These are phyloP conservation scores for Colletotrichum noveboracense DNA, from an alignment of 2,329 filamentous ascomycete genomes.

Conservation along the genomic window DNA sequence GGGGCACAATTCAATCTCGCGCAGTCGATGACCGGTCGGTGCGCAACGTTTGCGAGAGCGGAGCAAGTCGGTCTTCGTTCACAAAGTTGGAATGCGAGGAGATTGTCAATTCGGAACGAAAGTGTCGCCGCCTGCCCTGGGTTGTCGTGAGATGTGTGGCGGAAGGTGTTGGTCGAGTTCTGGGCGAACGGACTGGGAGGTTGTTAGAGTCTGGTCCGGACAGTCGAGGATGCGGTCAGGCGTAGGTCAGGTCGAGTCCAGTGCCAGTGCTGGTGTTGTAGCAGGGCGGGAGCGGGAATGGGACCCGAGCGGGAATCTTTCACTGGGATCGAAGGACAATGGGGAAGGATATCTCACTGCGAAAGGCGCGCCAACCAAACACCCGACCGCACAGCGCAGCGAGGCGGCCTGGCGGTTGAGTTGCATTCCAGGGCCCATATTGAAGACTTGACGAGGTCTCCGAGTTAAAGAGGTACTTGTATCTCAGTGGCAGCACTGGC, in stretches of 20 bases:
- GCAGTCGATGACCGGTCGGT: background rate
- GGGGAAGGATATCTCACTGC: background rate
- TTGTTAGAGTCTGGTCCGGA: background rate
- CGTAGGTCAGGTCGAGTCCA: conserved; percentile 10
- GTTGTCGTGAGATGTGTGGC: background rate
- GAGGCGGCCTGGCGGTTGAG: background rate
- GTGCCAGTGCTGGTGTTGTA: conserved; percentile 11
- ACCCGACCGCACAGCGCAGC: background rate
- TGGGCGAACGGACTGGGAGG: background rate
- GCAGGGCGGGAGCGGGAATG: conserved; percentile 19
- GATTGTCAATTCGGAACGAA: background rate
- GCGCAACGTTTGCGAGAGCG: background rate
- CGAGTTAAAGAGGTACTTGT: background rate
- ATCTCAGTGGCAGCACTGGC: too few relatives aligned
- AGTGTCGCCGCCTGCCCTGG: background rate
- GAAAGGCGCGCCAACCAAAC: conserved; percentile 8
- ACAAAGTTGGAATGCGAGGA: background rate
- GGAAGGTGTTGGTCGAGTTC: background rate
- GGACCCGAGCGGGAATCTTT: conserved; percentile 17
- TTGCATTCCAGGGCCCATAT: conserved; percentile 2
- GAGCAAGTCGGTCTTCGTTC: background rate
- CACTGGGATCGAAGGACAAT: conserved; percentile 14
- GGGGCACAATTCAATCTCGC: background rate
- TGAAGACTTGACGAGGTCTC: background rate
- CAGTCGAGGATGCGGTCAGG: conserved; percentile 16